Conservation (phyloP, 1,284 basidiomycete genomes). For the Ceratobasidium sp. region DNA sequence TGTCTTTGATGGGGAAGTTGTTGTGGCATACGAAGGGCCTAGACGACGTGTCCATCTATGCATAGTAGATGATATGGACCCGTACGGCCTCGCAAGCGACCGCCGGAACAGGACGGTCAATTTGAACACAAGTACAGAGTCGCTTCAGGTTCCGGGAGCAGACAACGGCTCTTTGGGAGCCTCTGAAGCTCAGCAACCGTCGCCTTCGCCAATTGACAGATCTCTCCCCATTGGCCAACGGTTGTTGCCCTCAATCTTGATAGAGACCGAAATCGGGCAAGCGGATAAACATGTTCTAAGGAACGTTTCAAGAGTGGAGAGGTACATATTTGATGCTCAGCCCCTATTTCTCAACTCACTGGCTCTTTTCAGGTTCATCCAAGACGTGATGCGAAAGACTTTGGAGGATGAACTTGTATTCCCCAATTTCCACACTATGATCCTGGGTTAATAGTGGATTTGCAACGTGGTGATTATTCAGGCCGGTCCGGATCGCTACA, state of each 20-base stretch:
- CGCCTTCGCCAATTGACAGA: slow-evolving; percentile 32
- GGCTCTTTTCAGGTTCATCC: slow-evolving; percentile 66
- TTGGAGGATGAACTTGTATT: slow-evolving; percentile 94
- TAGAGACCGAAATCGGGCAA: slow-evolving; percentile 97
- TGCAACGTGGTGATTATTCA: slow-evolving; percentile 1
- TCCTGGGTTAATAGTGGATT: slow-evolving; percentile 47
- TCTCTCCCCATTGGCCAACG: slow-evolving; percentile 72
- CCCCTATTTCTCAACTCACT: background rate
- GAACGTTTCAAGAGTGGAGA: slow-evolving; percentile 96
- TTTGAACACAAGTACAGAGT: slow-evolving; percentile 54
- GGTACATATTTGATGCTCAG: slow-evolving; percentile 46
- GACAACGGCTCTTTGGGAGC: slow-evolving; percentile 39
- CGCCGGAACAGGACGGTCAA: slow-evolving; percentile 55
- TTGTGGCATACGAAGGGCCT: slow-evolving; percentile 89
- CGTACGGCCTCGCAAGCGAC: slow-evolving; percentile 71
- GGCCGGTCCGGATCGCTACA: background rate
- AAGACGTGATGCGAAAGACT: slow-evolving; percentile 93
- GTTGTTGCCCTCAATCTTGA: slow-evolving; percentile 88
- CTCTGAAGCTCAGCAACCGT: slow-evolving; percentile 9
- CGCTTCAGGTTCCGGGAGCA: slow-evolving; percentile 47
- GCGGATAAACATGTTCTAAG: slow-evolving; percentile 94
- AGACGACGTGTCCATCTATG: slow-evolving; percentile 83
- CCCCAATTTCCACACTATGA: slow-evolving; percentile 89
- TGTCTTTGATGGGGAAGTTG: slow-evolving; percentile 84
- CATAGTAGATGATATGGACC: slow-evolving; percentile 84